Evolutionary conservation across 1,284 basidiomycete species (phyloP).

Genomic region (Malassezia caprae): DNA sequence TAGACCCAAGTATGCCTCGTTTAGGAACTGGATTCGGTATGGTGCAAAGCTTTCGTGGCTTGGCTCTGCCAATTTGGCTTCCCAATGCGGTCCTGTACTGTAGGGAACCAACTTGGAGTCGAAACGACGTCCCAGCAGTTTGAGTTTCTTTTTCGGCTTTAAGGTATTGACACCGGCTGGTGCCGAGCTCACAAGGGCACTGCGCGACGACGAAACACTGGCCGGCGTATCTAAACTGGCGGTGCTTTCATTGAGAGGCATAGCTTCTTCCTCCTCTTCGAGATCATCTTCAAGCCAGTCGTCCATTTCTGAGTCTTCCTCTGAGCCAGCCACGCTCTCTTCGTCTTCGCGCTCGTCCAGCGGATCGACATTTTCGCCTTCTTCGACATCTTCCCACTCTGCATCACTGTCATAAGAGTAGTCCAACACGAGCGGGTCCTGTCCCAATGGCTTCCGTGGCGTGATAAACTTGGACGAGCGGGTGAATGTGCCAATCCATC

Average conservation of each 20-base stretch:
- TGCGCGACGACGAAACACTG: constrained; percentile 25
- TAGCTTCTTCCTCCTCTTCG: constrained; percentile 21
- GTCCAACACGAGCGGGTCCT: constrained; percentile 42
- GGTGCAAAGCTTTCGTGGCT: constrained; percentile 29
- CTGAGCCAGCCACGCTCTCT: constrained; percentile 23
- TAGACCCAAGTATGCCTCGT: constrained; percentile 31
- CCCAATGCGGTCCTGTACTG: constrained; percentile 42
- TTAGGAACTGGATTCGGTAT: constrained; percentile 41
- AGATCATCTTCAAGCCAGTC: constrained; percentile 46
- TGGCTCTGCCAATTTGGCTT: constrained; percentile 23
- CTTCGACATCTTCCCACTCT: constrained; percentile 43
- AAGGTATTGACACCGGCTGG: constrained; percentile 3
- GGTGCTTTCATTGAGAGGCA: constrained; percentile 19
- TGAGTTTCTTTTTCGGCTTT: constrained; percentile 42
- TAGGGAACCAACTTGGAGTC: constrained; percentile 42
- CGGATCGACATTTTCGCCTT: constrained; percentile 40
- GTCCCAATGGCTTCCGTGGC: constrained; percentile 34
- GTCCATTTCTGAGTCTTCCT: constrained; percentile 43
- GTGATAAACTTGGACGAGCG: constrained; percentile 38
- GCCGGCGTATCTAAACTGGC: constrained; percentile 1
- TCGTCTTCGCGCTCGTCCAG: constrained; percentile 31
- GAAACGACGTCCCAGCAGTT: constrained; percentile 37
- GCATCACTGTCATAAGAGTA: constrained; percentile 45
- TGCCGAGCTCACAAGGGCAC: constrained; percentile 9
- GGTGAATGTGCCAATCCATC: constrained; percentile 44